Evolutionary conservation across 192 early-diverging fungal species (phyloP), one percentile per base, ranked within the genome.

Genomic region (Coemansia nantahalensis): DNA sequence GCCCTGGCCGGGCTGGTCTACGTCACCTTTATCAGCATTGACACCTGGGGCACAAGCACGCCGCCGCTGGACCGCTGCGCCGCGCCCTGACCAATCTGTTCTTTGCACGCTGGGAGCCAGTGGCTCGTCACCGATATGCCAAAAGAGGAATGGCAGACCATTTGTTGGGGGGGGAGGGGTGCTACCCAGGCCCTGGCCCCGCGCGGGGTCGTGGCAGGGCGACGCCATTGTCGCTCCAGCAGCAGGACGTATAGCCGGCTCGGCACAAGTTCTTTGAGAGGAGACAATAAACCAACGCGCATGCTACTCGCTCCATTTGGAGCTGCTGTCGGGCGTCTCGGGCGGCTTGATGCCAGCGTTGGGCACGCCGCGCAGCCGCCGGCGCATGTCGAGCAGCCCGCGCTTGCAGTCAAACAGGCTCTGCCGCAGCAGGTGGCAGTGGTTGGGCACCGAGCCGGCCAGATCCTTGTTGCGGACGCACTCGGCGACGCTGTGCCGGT

Each of bases 1-100:
- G 91, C 91, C 26, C 24, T 71, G 2, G 46, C 83, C 14, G 86
- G 88, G 17, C 83, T 90, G 72, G 39, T 89, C 14, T 95, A 93
- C 69, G 91, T 90, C 19, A 96, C 93, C 6, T 70, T 70, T 38
- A 63, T 70, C 23, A 62, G 65, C 45, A 64, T 78, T 35, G 35
- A 34, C 0, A 75, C 64, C 53, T 75, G 71, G 71, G 71, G 71
- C 2, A 28, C 59, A 0, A 61, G 45, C 43, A 45, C 54, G 5
- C 71, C 71, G 8, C 71, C 71, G 11, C 37, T 59, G 31, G 55
- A 74, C 42, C 51, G 59, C 32, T 74, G 70, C 19, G 55, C 56
- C 26, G 26, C 26, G 26, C 26, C 26, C 26, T 28, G 26, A 28
- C 4, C 26, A n/a, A n/a, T n/a, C n/a, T n/a, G n/a, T n/a, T n/a